Evolutionary conservation across 148 eudicot species (phyloP).

Genomic region (Spergularia marina): DNA sequence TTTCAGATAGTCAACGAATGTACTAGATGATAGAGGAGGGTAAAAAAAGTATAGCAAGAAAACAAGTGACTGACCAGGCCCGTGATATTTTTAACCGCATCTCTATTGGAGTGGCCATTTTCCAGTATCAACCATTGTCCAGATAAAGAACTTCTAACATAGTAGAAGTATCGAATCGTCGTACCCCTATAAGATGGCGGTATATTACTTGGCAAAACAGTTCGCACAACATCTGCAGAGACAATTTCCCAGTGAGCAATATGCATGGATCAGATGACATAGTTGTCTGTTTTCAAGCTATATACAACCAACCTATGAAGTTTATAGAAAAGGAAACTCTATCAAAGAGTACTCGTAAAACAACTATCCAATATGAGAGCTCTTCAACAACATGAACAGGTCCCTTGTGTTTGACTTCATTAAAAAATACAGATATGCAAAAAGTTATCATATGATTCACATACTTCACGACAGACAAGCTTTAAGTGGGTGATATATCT

Average conservation of each 20-base stretch:
- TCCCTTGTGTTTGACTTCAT: too few relatives aligned
- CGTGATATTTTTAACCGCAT: constrained; percentile 39
- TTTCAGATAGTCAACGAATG: not conserved
- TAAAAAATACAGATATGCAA: too few relatives aligned
- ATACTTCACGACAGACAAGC: too few relatives aligned
- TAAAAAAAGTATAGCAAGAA: not conserved
- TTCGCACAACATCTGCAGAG: constrained; percentile 72
- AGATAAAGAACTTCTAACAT: constrained; percentile 55
- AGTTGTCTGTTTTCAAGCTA: not conserved
- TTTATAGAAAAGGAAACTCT: not conserved
- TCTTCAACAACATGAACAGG: too few relatives aligned
- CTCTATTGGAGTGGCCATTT: constrained; percentile 55
- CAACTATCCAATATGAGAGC: too few relatives aligned
- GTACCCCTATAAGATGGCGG: constrained; percentile 95
- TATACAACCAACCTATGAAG: not conserved
- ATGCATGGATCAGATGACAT: constrained; percentile 11
- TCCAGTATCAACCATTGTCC: constrained; percentile 68
- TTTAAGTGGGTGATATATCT: too few relatives aligned
- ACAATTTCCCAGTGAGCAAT: constrained; percentile 25
- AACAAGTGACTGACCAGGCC: constrained; percentile 52
- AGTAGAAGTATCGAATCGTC: constrained; percentile 82
- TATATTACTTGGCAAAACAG: constrained; percentile 64
- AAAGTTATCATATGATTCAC: too few relatives aligned
- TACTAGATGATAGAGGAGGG: not conserved
- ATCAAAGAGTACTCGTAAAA: not conserved